phyloP scores from a whole-genome alignment of 106 monocot species.

The Agapanthus africanus region DNA sequence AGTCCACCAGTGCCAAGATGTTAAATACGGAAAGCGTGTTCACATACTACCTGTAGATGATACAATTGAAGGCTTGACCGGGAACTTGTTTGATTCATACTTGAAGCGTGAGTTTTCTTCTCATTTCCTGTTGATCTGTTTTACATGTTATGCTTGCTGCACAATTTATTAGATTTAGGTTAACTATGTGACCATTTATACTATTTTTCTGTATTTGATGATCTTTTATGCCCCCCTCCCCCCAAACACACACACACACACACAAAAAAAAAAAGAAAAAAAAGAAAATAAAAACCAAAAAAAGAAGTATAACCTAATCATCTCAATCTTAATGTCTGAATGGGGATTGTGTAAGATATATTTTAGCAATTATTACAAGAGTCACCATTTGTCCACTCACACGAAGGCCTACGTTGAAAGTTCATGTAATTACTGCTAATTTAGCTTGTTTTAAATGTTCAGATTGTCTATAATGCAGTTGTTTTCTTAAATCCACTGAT shows the following conservation, averaged over 20 bases:
- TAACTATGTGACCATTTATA: not conserved
- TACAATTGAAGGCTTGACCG: constrained; percentile 60
- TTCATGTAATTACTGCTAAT: no score
- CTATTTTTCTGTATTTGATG: not conserved
- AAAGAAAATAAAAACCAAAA: no score
- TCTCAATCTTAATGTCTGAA: no score
- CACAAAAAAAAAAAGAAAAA: no score
- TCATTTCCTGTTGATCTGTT: not conserved
- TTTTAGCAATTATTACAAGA: no score
- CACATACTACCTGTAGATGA: constrained; percentile 55
- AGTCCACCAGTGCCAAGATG: constrained; percentile 52
- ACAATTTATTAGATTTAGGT: not conserved
- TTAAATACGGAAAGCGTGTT: constrained; percentile 61
- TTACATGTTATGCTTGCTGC: not conserved
- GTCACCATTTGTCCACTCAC: no score
- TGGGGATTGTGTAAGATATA: no score
- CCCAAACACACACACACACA: no score
- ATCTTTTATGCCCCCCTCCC: not conserved
- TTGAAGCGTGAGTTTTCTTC: constrained; percentile 39
- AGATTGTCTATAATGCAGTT: no score
- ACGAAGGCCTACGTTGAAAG: no score
- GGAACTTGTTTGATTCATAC: constrained; percentile 55
- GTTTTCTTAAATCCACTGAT: no score
- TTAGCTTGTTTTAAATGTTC: no score
- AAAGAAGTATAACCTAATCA: not conserved